A percentile compares a stretch with the other conserved stretches of the same genome.
Conservation (phyloP, 2,329 filamentous ascomycete species). For the Calonectria hongkongensis region DNA sequence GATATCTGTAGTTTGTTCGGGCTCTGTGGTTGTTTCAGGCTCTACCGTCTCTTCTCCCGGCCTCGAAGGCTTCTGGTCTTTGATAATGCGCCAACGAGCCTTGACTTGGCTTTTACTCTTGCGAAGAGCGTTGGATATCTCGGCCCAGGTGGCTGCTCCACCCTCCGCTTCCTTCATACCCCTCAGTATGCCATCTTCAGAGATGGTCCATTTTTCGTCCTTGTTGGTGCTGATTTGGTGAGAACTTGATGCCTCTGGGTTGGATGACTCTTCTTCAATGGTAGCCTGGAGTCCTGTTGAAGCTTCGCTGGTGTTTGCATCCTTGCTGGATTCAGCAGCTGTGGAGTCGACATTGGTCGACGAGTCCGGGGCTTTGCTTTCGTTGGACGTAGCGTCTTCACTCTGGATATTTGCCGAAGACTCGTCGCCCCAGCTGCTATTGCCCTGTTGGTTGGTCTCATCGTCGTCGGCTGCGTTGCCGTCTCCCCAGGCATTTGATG, state of each 20-base stretch:
- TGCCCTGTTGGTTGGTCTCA: constrained; percentile 9
- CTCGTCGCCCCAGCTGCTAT: not conserved
- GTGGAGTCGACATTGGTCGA: constrained; percentile 1
- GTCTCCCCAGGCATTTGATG: not conserved
- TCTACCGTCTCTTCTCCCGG: constrained; percentile 12
- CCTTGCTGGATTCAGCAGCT: constrained; percentile 18
- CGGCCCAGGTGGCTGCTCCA: constrained; percentile 54
- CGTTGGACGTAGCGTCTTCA: not conserved
- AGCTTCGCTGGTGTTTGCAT: constrained; percentile 26
- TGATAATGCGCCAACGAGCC: constrained; percentile 59
- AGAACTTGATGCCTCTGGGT: constrained; percentile 9
- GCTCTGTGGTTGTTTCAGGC: constrained; percentile 8
- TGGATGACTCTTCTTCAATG: constrained; percentile 26
- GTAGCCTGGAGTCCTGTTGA: constrained; percentile 28
- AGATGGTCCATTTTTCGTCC: constrained; percentile 57
- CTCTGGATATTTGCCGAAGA: constrained; percentile 16
- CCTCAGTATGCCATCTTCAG: constrained; percentile 59
- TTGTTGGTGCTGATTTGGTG: constrained; percentile 16
- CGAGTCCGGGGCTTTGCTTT: constrained; percentile 10
- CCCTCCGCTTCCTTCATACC: constrained; percentile 59
- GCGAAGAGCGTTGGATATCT: constrained; percentile 55
- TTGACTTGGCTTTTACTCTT: constrained; percentile 56
- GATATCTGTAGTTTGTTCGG: not conserved
- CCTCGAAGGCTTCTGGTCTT: constrained; percentile 42
- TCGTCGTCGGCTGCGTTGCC: not conserved